Evolutionary conservation across 176 grass and related monocot species (phyloP).

Genomic region (Carex cristatella): DNA sequence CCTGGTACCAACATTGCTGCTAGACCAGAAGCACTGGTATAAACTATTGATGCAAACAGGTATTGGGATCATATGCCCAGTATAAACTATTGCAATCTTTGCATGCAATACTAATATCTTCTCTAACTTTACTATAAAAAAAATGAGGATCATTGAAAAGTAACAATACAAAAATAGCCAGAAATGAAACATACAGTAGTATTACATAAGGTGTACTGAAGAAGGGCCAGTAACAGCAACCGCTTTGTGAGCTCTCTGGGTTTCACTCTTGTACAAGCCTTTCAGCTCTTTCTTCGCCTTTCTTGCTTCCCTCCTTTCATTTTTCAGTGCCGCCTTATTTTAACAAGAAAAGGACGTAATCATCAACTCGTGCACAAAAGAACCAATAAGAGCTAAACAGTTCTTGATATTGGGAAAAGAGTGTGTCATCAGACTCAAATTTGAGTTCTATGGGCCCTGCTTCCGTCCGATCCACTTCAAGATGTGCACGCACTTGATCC

Average conservation of each 20-base stretch:
- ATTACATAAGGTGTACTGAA: slow-evolving; percentile 74
- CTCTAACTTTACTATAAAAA: too few relatives aligned
- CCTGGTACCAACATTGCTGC: background rate
- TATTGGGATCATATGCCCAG: background rate
- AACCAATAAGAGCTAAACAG: background rate
- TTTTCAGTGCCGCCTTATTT: slow-evolving; percentile 62
- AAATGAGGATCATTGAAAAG: background rate
- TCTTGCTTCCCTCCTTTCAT: slow-evolving; percentile 73
- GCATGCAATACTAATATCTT: background rate
- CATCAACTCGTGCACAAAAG: background rate
- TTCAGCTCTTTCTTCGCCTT: slow-evolving; percentile 88
- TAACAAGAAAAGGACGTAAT: background rate
- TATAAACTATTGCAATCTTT: background rate
- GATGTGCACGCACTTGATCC: too few relatives aligned
- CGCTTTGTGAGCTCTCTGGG: slow-evolving; percentile 77
- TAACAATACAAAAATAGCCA: too few relatives aligned
- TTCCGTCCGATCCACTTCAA: too few relatives aligned
- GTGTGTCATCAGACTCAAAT: too few relatives aligned
- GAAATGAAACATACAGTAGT: background rate
- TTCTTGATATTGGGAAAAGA: background rate
- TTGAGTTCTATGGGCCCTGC: too few relatives aligned
- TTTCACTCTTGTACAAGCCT: slow-evolving; percentile 79
- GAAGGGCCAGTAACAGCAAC: slow-evolving; percentile 80
- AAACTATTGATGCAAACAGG: background rate
- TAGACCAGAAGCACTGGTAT: background rate